A percentile compares a stretch with the other conserved stretches of the same genome.
Conservation (phyloP, 192 early-diverging fungal species). For the Coemansia sp. region DNA sequence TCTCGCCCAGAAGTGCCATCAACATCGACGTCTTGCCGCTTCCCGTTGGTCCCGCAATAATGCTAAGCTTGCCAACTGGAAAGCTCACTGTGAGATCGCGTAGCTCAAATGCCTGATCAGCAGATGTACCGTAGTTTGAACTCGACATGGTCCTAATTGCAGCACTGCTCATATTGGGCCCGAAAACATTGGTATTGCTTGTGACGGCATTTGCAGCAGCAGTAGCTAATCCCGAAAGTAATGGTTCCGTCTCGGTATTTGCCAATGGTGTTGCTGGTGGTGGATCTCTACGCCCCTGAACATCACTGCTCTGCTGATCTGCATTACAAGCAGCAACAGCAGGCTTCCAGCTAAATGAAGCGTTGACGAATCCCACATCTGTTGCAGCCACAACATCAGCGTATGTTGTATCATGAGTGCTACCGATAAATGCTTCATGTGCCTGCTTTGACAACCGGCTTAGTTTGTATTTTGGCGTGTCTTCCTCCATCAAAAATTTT, state of each 20-base stretch:
- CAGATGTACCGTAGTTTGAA: neutral
- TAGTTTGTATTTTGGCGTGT: slow-evolving; percentile 56
- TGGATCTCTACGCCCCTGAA: neutral
- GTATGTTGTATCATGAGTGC: slow-evolving; percentile 24
- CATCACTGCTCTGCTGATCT: neutral
- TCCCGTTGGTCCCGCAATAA: slow-evolving; percentile 84
- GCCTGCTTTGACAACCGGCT: slow-evolving; percentile 12
- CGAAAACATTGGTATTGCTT: slow-evolving; percentile 6
- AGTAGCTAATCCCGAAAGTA: slow-evolving; percentile 2
- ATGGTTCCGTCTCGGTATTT: slow-evolving; percentile 11
- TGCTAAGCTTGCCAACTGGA: slow-evolving; percentile 67
- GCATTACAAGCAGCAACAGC: slow-evolving; percentile 4
- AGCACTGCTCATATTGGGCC: neutral
- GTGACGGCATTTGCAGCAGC: neutral
- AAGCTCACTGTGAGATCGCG: slow-evolving; percentile 67
- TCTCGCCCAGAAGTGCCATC: slow-evolving; percentile 80
- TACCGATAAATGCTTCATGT: slow-evolving; percentile 16
- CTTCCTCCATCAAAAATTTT: slow-evolving; percentile 75
- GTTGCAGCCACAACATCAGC: slow-evolving; percentile 41
- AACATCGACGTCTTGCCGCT: slow-evolving; percentile 84
- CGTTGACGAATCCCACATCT: slow-evolving; percentile 66
- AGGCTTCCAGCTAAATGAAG: slow-evolving; percentile 65
- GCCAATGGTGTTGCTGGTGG: slow-evolving; percentile 1
- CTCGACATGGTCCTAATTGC: neutral
- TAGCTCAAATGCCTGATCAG: slow-evolving; percentile 55